phyloP scores from a whole-genome alignment of 169 alveolate genomes.

The Eimeria zaria region DNA sequence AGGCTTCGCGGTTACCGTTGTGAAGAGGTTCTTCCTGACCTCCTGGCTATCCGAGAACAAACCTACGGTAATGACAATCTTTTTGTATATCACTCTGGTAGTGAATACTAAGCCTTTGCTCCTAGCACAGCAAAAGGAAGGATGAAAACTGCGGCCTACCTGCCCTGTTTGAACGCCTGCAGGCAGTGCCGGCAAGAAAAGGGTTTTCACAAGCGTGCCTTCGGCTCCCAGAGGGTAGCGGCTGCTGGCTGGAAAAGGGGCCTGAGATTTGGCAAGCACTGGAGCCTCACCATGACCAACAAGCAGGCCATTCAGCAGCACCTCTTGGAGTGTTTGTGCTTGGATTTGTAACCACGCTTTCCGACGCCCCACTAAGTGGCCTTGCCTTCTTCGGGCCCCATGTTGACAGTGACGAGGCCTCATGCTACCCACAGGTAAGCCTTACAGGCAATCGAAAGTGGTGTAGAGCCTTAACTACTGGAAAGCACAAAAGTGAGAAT shows the following conservation, averaged over 20 bases:
- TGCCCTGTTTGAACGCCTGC: conserved; percentile 31
- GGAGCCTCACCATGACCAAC: not conserved
- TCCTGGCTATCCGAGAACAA: conserved; percentile 52
- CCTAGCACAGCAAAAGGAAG: not conserved
- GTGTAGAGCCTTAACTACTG: not conserved
- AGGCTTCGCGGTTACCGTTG: not conserved
- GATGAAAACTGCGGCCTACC: not conserved
- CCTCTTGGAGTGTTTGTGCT: conserved; percentile 44
- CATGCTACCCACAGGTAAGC: conserved; percentile 41
- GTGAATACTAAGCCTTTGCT: not conserved
- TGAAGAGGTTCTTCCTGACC: conserved; percentile 56
- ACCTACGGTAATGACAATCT: not conserved
- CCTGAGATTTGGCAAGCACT: not conserved
- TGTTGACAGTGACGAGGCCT: not conserved
- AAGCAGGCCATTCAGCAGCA: not conserved
- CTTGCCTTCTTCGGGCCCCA: conserved; percentile 54
- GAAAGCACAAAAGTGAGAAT: not conserved
- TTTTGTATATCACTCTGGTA: not conserved
- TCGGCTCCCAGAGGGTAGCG: conserved; percentile 55
- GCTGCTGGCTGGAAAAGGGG: conserved; percentile 55
- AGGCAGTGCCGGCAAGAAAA: not conserved
- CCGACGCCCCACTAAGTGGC: conserved; percentile 14
- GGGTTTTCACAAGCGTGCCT: not conserved
- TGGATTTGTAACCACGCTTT: conserved; percentile 20
- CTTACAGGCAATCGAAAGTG: not conserved